Base-by-base conservation (phyloP, 106 monocot genomes). In the Dioscorea zingiberensis region DNA sequence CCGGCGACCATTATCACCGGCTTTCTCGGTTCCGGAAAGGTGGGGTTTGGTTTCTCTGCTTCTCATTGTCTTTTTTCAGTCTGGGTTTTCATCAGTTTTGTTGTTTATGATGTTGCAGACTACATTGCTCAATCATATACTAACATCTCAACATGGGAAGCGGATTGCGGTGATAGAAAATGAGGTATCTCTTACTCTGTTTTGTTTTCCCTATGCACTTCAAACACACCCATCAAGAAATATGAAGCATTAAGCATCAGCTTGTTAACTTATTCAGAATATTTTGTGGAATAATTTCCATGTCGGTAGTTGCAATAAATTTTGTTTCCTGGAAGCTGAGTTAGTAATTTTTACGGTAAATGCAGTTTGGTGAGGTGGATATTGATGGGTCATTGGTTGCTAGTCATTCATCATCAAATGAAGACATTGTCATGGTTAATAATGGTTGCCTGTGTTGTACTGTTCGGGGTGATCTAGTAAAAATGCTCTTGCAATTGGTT, bases 391-490 rank as follows among this genome's bases (percentile, higher is more conserved):
- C 94, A 51, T 54, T 94, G 59, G 90, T 94, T 58, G 94, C 90
- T 5, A 83, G 76, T 54, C 94, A 94, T 83, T 82, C 87, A 44
- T 87, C 90, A 4, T 74, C 94, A 21, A 10, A 10, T 6, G 94
- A 90, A 63, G 94, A 94, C 65, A 94, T 94, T 76, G 75, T 94
- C 38, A 90, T 94, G 90, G 94, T 94, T 70, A 94, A 87, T 59
- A 94, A 94, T 80, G 94, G 94, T 21, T 90, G 94, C 60, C 67
- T 94, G 45, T 94, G 94, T 69, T 94, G 90, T 73, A 94, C 94
- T 54, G 94, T 94, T 46, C 81, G 94, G 71, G 90, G 94, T 0
- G 94, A 94, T 30, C 79, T 94, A 16, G 90, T 90, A 56, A 87
- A 94, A 77, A 94, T 94, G 94, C 86, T 94, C 62, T 53, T 94